These are phyloP conservation scores for Ascochyta pisi DNA, from an alignment of 2,329 filamentous ascomycete species.

Conservation along the genomic window DNA sequence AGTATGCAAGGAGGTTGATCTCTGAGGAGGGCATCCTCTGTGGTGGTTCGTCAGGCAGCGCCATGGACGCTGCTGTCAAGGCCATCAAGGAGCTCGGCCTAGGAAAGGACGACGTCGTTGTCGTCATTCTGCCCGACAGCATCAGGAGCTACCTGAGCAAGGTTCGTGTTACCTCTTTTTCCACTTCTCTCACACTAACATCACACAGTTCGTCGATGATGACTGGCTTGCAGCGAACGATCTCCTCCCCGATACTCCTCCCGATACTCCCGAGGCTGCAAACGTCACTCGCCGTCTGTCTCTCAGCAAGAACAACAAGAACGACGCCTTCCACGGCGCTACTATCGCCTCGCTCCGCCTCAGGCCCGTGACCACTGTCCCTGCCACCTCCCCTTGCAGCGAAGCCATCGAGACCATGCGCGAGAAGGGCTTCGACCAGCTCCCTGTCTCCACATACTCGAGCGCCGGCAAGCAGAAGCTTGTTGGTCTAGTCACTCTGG, in stretches of 20 bases:
- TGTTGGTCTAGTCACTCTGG: slow-evolving; percentile 91
- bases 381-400: slow-evolving; percentile 73
- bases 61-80: slow-evolving; percentile 80
- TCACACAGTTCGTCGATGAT: slow-evolving; percentile 81
- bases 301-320: slow-evolving; percentile 51
- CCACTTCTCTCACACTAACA: slow-evolving; percentile 20
- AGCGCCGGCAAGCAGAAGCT: slow-evolving; percentile 72
- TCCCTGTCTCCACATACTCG: slow-evolving; percentile 73
- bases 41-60: slow-evolving; percentile 91
- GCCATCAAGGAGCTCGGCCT: slow-evolving; percentile 80
- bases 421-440: slow-evolving; percentile 96
- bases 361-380: slow-evolving; percentile 90
- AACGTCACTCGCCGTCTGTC: slow-evolving; percentile 48
- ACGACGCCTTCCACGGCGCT: slow-evolving; percentile 76
- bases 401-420: slow-evolving; percentile 98
- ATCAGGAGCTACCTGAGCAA: slow-evolving; percentile 98
- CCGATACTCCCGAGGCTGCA: slow-evolving; percentile 31
- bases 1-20: slow-evolving; percentile 87
- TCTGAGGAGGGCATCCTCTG: slow-evolving; percentile 93
- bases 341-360: slow-evolving; percentile 84
- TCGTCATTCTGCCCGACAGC: slow-evolving; percentile 92
- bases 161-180: slow-evolving; percentile 44
- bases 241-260: slow-evolving; percentile 72
- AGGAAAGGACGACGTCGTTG: slow-evolving; percentile 82
- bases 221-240: slow-evolving; percentile 98